phyloP scores from a whole-genome alignment of 179 eudicot species.

The Silene noctiflora region DNA sequence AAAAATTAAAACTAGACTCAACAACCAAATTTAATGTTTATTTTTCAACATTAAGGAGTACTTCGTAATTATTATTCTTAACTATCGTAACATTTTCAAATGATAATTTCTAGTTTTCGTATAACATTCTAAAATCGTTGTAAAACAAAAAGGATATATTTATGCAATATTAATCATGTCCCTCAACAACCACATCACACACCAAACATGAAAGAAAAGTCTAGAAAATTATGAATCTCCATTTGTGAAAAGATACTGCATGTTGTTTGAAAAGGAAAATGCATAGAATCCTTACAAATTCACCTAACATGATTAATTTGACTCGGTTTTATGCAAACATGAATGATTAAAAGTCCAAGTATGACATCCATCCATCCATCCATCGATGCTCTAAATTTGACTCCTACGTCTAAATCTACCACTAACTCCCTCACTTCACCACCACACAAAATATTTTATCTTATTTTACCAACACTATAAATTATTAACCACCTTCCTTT shows the following conservation, averaged over 20 bases:
- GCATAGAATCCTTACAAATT: background rate
- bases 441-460: constrained; percentile 1
- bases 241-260: background rate
- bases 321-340: background rate
- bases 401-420: constrained; percentile 6
- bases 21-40: too few species aligned
- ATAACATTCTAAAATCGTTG: too few species aligned
- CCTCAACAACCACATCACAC: background rate
- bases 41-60: too few species aligned
- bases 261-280: constrained; percentile 2
- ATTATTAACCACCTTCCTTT: constrained; percentile 13
- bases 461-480: background rate
- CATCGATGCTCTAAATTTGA: background rate
- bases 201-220: background rate
- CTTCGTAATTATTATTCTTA: too few species aligned
- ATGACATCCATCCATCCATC: background rate
- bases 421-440: constrained; percentile 11
- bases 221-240: background rate
- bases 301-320: constrained; percentile 1
- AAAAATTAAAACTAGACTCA: too few species aligned
- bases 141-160: too few species aligned
- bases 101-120: too few species aligned
- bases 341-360: background rate
- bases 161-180: too few species aligned
- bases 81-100: too few species aligned